A percentile compares a stretch with the other conserved stretches of the same genome.
These are phyloP conservation scores for Penicillium steckii DNA, from an alignment of 495 filamentous ascomycete species.

Conservation along the genomic window DNA sequence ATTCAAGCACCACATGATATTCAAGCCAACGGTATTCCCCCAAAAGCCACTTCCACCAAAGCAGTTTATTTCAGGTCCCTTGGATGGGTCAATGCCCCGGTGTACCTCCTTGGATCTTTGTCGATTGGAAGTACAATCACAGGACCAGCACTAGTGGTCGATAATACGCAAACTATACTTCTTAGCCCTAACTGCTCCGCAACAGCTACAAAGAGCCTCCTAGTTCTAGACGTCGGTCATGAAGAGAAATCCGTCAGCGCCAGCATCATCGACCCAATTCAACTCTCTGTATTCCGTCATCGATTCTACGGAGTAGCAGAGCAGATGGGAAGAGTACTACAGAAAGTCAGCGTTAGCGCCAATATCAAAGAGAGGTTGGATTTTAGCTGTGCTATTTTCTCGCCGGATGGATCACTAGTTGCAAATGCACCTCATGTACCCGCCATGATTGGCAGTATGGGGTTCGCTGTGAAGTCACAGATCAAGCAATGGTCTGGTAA, in stretches of 20 bases:
- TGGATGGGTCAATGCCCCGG: slow-evolving; percentile 69
- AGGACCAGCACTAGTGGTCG: slow-evolving; percentile 83
- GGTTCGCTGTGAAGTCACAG: slow-evolving; percentile 79
- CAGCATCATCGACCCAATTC: slow-evolving; percentile 61
- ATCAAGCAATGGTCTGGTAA: slow-evolving; percentile 81
- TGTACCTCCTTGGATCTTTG: slow-evolving; percentile 76
- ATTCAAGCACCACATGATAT: not conserved
- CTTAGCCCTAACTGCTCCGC: slow-evolving; percentile 68
- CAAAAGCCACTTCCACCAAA: slow-evolving; percentile 46
- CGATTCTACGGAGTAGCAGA: slow-evolving; percentile 57
- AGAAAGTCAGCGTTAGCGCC: slow-evolving; percentile 31
- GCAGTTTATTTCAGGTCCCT: not conserved
- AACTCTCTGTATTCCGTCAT: slow-evolving; percentile 87
- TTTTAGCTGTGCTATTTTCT: slow-evolving; percentile 38
- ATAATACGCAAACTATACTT: slow-evolving; percentile 90
- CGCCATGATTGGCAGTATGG: slow-evolving; percentile 81
- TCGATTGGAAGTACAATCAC: slow-evolving; percentile 64
- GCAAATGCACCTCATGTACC: slow-evolving; percentile 70
- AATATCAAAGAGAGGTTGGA: slow-evolving; percentile 43
- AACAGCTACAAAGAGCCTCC: slow-evolving; percentile 58
- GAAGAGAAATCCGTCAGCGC: slow-evolving; percentile 55
- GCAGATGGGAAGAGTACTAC: slow-evolving; percentile 38
- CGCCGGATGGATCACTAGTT: slow-evolving; percentile 33
- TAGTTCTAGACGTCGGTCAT: slow-evolving; percentile 67
- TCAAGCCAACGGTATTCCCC: not conserved